These are phyloP conservation scores for Coemansia sp. DNA, from an alignment of 192 early-diverging fungal species.

Conservation along the genomic window DNA sequence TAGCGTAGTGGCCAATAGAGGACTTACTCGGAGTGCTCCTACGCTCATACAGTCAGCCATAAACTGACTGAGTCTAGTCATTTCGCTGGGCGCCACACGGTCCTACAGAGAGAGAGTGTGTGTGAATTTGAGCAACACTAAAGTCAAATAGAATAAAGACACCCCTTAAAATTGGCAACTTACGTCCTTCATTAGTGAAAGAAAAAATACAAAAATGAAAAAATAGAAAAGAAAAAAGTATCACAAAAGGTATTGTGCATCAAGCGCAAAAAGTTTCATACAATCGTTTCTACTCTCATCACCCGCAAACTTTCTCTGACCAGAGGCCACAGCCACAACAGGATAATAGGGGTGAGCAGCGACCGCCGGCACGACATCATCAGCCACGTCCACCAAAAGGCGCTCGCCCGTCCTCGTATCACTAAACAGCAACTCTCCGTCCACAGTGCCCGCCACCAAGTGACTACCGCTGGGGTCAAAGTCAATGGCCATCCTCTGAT, in stretches of 20 bases:
- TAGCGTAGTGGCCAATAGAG: too few relatives aligned
- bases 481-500: slow-evolving; percentile 73
- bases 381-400: background rate
- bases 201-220: background rate
- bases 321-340: slow-evolving; percentile 68
- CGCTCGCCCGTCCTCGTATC: background rate
- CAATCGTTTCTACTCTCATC: slow-evolving; percentile 1
- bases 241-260: slow-evolving; percentile 9
- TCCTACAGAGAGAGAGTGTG: too few relatives aligned
- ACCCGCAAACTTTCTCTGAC: slow-evolving; percentile 56
- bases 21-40: slow-evolving; percentile 61
- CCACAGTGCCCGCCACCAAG: slow-evolving; percentile 60
- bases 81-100: slow-evolving; percentile 44
- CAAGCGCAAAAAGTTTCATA: slow-evolving; percentile 30
- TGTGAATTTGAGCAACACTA: too few relatives aligned
- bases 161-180: too few relatives aligned
- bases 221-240: background rate
- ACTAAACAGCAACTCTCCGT: slow-evolving; percentile 16
- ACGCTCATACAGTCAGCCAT: slow-evolving; percentile 65
- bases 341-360: slow-evolving; percentile 66
- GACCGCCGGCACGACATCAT: slow-evolving; percentile 60
- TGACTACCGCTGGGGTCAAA: slow-evolving; percentile 60
- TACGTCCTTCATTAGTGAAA: background rate
- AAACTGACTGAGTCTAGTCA: slow-evolving; percentile 60
- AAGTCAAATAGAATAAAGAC: background rate